Conservation (phyloP, 2,329 filamentous ascomycete genomes). For the Fusarium nelsonii region DNA sequence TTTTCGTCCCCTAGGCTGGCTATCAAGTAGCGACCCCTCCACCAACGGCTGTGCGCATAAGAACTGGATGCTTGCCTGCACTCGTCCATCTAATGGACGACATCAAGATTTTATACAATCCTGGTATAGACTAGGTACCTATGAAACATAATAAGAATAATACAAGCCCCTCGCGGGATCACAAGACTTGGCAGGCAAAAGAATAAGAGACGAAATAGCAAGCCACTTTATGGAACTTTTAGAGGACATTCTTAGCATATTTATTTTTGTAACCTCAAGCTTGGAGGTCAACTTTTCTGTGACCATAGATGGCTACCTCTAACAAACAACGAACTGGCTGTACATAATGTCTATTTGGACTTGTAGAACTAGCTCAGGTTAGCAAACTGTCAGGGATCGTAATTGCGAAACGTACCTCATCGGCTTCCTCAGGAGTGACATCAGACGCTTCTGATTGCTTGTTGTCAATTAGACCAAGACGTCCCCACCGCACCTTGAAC, state of each 20-base stretch:
- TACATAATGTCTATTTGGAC: slow-evolving; percentile 46
- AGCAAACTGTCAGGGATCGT: slow-evolving; percentile 32
- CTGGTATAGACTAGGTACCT: no score
- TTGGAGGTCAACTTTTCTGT: no score
- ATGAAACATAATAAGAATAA: no score
- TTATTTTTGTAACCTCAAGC: no score
- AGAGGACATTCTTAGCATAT: no score
- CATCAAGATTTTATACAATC: no score
- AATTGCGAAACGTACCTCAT: slow-evolving; percentile 59
- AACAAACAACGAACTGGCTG: slow-evolving; percentile 9
- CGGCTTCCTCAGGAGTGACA: slow-evolving; percentile 78
- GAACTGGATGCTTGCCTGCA: neutral
- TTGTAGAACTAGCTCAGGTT: slow-evolving; percentile 54
- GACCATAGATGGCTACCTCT: neutral
- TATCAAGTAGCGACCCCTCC: neutral
- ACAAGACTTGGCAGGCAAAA: no score
- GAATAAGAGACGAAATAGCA: no score
- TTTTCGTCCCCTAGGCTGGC: neutral
- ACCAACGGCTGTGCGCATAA: slow-evolving; percentile 6
- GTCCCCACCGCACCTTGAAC: slow-evolving; percentile 75
- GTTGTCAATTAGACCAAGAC: slow-evolving; percentile 79
- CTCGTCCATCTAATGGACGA: neutral
- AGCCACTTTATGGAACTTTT: no score
- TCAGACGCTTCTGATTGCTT: slow-evolving; percentile 72
- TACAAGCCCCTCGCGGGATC: no score